Evolutionary conservation across 176 grass and related monocot species (phyloP), one percentile per base, ranked within the genome.

Genomic region (Rhynchospora tenuis): DNA sequence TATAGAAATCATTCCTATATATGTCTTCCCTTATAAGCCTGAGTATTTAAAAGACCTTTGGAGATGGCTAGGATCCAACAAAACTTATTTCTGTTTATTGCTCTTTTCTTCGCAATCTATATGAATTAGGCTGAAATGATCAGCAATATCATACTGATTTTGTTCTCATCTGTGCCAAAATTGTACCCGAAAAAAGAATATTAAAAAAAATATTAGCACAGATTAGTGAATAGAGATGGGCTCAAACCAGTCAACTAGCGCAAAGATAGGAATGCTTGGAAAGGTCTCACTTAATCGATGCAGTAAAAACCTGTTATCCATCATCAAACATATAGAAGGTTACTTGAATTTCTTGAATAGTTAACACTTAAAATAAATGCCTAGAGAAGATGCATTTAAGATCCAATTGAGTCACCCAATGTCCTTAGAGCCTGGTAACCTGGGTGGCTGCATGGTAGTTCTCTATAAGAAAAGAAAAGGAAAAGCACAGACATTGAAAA

Each of bases 221-320:
- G 38, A 20, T 79, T 11, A 89, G 68, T 84, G 48, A 42, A n/a
- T 28, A 87, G 63, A 84, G 26, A 76, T 26, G 83, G 88, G 70
- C 55, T 88, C 78, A 77, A 82, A 98, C 95, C 92, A 98, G 87
- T 98, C 95, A 52, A 95, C 87, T 74, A 95, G 55, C 64, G 90
- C 91, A 9, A 98, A 89, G 83, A 98, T 94, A 64, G 92, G 87
- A 74, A 95, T 84, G 85, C 86, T 87, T 63, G 90, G 90, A 88
- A 90, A 94, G 55, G 60, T 89, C 84, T 93, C 89, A 81, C 56
- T 98, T 57, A 98, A 73, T 27, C 84, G 89, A 89, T 91, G 92
- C 51, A 95, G 84, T 70, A 98, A 87, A 76, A 93, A 92, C 84
- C 95, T 98, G 73, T 76, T 76, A 31, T 76, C 13, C 24, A 74